Percentiles rank a stretch among this genome's conserved stretches.
phyloP scores from a whole-genome alignment of 495 filamentous ascomycete genomes.

The Tuber umbilicatum region DNA sequence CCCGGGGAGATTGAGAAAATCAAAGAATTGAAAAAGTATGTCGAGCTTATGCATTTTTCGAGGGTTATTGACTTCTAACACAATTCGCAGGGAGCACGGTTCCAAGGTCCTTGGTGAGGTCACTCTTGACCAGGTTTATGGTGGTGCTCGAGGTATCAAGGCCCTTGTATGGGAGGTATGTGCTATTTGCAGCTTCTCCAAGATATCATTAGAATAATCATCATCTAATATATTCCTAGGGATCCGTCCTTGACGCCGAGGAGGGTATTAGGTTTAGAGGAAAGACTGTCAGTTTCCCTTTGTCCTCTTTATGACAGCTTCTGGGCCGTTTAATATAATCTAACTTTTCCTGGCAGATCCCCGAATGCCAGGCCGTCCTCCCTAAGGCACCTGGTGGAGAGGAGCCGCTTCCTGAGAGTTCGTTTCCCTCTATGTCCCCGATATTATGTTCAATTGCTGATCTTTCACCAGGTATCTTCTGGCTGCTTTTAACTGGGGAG shows the following conservation, averaged over 20 bases:
- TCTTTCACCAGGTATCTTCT: slow-evolving; percentile 75
- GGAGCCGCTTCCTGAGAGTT: slow-evolving; percentile 93
- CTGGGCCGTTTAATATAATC: slow-evolving; percentile 9
- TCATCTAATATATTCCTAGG: slow-evolving; percentile 46
- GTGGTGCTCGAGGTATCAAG: slow-evolving; percentile 98
- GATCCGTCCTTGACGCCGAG: slow-evolving; percentile 94
- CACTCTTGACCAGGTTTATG: slow-evolving; percentile 97
- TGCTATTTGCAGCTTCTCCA: slow-evolving; percentile 14
- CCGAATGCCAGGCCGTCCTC: slow-evolving; percentile 93
- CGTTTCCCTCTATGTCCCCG: slow-evolving; percentile 12
- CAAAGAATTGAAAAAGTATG: slow-evolving; percentile 93
- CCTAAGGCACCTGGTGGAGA: slow-evolving; percentile 92
- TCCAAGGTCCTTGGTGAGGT: slow-evolving; percentile 94
- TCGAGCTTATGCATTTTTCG: slow-evolving; percentile 17
- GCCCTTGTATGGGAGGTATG: slow-evolving; percentile 88
- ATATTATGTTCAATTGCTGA: slow-evolving; percentile 27
- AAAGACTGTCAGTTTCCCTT: slow-evolving; percentile 59
- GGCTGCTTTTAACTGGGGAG: slow-evolving; percentile 96
- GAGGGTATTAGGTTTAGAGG: slow-evolving; percentile 99
- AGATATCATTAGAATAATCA: slow-evolving; percentile 8
- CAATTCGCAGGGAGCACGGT: slow-evolving; percentile 67
- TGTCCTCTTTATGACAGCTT: not conserved
- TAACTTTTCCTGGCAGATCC: slow-evolving; percentile 54
- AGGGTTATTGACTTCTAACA: slow-evolving; percentile 15
- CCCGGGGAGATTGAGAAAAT: slow-evolving; percentile 97